Evolutionary conservation across 78 protist genomes (phyloP).

Genomic region (Chrysochromulina parva): DNA sequence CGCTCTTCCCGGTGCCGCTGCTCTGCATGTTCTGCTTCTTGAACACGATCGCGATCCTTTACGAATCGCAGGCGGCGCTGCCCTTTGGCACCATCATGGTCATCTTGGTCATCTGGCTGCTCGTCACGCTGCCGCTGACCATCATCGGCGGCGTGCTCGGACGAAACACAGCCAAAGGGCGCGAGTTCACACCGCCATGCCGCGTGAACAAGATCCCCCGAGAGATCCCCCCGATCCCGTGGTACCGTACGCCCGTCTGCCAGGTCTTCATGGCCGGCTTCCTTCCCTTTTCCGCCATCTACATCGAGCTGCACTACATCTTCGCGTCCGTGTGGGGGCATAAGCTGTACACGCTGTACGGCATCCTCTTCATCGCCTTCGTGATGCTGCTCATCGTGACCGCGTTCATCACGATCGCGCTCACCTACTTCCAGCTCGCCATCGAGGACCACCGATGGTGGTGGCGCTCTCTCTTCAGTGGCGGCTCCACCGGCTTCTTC

Average conservation of each 20-base stretch:
- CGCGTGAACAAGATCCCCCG: conserved; percentile 81
- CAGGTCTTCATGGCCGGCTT: conserved; percentile 83
- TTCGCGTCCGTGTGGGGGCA: conserved; percentile 74
- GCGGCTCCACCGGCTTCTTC: conserved; percentile 82
- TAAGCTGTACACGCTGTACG: conserved; percentile 83
- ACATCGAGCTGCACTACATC: conserved; percentile 94
- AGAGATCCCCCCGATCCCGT: conserved; percentile 90
- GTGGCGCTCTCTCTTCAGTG: conserved; percentile 85
- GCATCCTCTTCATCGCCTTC: conserved; percentile 87
- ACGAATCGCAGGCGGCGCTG: conserved; percentile 74
- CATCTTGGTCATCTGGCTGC: conserved; percentile 73
- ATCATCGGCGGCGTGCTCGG: conserved; percentile 94
- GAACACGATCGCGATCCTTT: conserved; percentile 70
- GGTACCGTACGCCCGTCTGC: conserved; percentile 72
- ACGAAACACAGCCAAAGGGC: conserved; percentile 56
- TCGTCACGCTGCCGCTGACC: conserved; percentile 47
- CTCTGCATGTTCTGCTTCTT: conserved; percentile 73
- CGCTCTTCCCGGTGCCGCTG: conserved; percentile 78
- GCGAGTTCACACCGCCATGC: conserved; percentile 87
- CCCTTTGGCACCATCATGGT: conserved; percentile 81
- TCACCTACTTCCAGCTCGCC: conserved; percentile 94
- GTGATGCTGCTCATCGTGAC: conserved; percentile 90
- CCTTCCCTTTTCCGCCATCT: conserved; percentile 80
- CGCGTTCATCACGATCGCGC: conserved; percentile 90
- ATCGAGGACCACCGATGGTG: conserved; percentile 91